These are phyloP conservation scores for Mangifera indica DNA, from an alignment of 345 rosid species.

Conservation along the genomic window DNA sequence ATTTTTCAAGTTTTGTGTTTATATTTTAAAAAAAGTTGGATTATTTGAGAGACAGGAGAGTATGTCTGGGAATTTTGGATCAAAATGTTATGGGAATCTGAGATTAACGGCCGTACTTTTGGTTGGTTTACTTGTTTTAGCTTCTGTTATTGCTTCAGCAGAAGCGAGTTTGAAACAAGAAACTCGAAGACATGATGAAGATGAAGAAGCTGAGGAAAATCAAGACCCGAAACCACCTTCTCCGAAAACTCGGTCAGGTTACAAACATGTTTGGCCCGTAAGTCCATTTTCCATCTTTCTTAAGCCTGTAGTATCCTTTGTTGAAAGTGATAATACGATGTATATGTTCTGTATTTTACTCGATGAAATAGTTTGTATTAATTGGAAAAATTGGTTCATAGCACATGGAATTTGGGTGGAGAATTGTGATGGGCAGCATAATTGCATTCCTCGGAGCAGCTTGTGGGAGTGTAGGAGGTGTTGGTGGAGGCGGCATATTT, in stretches of 20 bases:
- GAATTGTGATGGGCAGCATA: slow-evolving; percentile 38
- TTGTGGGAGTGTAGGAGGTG: slow-evolving; percentile 51
- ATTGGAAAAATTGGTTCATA: slow-evolving; percentile 7
- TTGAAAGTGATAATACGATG: no score
- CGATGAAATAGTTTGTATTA: neutral
- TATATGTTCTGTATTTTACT: no score
- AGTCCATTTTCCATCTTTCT: neutral
- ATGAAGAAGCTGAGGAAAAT: neutral
- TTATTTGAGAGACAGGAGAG: neutral
- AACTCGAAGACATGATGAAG: slow-evolving; percentile 4
- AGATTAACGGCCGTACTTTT: slow-evolving; percentile 15
- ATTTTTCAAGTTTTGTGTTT: neutral
- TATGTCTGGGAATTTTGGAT: slow-evolving; percentile 14
- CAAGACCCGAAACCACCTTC: slow-evolving; percentile 2
- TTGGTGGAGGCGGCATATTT: slow-evolving; percentile 54
- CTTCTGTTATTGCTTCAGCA: slow-evolving; percentile 19
- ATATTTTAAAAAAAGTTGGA: slow-evolving; percentile 1
- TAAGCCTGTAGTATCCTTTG: no score
- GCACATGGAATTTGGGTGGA: slow-evolving; percentile 42
- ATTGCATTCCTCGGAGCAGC: slow-evolving; percentile 56
- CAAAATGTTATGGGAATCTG: slow-evolving; percentile 11
- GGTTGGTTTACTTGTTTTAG: slow-evolving; percentile 20
- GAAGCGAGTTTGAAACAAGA: slow-evolving; percentile 17
- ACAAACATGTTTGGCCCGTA: slow-evolving; percentile 43
- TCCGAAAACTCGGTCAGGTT: slow-evolving; percentile 14